phyloP scores from a whole-genome alignment of 805 yeast genomes.

The Wickerhamiella brachini region DNA sequence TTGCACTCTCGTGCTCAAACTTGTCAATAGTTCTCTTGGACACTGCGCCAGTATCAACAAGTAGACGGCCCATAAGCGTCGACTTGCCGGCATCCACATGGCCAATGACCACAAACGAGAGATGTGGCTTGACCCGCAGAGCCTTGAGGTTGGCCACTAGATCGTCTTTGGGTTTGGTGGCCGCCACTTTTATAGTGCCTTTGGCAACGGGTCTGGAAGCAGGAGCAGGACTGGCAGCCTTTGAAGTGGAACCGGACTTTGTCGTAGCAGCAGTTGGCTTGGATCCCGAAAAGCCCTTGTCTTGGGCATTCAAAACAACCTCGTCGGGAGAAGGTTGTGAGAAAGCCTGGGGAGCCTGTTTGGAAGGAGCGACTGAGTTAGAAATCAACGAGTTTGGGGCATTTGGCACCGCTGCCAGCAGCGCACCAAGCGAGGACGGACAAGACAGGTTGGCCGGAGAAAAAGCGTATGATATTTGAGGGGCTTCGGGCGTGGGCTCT shows the following conservation, averaged over 20 bases:
- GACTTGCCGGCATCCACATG: constrained; percentile 83
- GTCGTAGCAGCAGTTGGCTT: too few species aligned
- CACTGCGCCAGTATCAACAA: constrained; percentile 54
- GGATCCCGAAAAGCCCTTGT: constrained; percentile 18
- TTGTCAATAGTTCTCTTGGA: constrained; percentile 51
- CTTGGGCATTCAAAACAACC: constrained; percentile 44
- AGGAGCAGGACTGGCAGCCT: constrained; percentile 1
- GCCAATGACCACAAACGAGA: constrained; percentile 70
- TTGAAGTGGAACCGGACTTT: neutral
- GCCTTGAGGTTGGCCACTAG: constrained; percentile 2
- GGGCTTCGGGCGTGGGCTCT: neutral
- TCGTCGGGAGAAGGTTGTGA: constrained; percentile 76
- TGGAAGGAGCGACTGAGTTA: constrained; percentile 11
- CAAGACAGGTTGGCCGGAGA: neutral
- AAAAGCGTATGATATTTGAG: neutral
- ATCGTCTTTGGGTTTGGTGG: constrained; percentile 4
- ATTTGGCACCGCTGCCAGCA: constrained; percentile 4
- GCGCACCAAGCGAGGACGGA: constrained; percentile 7
- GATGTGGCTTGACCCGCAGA: constrained; percentile 32
- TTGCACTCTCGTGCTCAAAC: constrained; percentile 48
- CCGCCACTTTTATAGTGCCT: too few species aligned
- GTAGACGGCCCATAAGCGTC: constrained; percentile 59
- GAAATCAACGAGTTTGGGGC: constrained; percentile 5
- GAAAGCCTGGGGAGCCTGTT: constrained; percentile 34
- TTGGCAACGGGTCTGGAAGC: too few species aligned